Evolutionary conservation across 2,329 filamentous ascomycete genomes (phyloP), one percentile per base, ranked within the genome.

Genomic region (Scolecobasidium constrictum): DNA sequence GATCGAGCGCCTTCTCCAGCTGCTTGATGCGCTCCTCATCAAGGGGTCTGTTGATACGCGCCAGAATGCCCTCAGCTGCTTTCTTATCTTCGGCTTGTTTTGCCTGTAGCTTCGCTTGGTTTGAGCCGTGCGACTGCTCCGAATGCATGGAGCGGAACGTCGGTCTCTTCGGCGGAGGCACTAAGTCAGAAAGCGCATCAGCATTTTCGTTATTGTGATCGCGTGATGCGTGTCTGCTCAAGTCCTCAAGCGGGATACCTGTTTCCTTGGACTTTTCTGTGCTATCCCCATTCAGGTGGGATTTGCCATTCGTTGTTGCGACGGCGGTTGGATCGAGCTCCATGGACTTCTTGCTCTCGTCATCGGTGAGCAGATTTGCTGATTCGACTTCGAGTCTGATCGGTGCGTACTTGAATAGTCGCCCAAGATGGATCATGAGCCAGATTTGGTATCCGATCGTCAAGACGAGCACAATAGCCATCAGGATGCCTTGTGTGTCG

Each of bases 351-450:
- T 15, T 23, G 22, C 17, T 16, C 15, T 43, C 35, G 17, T 13
- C 18, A 15, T 23, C 11, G 7, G 6, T 31, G 26, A 31, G 26
- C 9, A 31, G 49, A 96, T 90, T 59, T 98, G 21, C 26, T 9
- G 35, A 22, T 19, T 42, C 40, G 20, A 35, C 20, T n/a, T 43
- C 41, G 7, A 43, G 22, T 5, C 35, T 33, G 16, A 96, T 93
- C 0, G 92, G 92, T 3, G 98, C 68, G 54, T 94, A 94, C 33
- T 83, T 77, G 57, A 94, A 81, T 9, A 96, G 71, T 3, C 90
- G 88, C 0, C 77, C 76, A 51, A 96, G 96, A 0, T 87, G 83
- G 42, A 70, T 66, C 58, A 94, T 94, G 39, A 96, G 70, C 1
- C 93, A 65, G 33, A 81, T 61, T 57, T 98, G 92, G 53, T 83